Conservation (phyloP, 169 alveolate genomes). For the Condylostoma magnum region DNA sequence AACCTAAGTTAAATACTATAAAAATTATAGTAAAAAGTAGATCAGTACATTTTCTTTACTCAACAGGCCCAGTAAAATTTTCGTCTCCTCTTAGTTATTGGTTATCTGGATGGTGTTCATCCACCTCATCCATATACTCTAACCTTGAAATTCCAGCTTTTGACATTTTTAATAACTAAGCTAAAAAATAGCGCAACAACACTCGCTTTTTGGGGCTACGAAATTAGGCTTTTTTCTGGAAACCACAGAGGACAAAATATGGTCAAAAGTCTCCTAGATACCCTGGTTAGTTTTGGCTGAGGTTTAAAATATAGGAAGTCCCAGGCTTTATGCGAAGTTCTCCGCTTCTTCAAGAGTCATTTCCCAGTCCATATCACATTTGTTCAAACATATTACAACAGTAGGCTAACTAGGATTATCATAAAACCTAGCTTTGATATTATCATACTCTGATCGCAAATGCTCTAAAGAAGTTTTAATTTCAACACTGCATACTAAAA, state of each 20-base stretch:
- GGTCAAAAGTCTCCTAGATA: background rate
- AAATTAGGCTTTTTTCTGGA: background rate
- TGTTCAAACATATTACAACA: background rate
- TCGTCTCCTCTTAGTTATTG: slow-evolving; percentile 16
- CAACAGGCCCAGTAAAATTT: slow-evolving; percentile 20
- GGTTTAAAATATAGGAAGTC: background rate
- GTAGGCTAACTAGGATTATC: background rate
- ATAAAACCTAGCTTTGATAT: background rate
- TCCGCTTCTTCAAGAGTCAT: background rate
- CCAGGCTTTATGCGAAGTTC: background rate
- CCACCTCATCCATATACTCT: slow-evolving; percentile 7
- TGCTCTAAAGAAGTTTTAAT: background rate
- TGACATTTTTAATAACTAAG: background rate
- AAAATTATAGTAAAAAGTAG: background rate
- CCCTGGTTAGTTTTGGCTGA: background rate
- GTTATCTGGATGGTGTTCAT: slow-evolving; percentile 11
- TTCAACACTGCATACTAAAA: background rate
- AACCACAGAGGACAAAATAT: background rate
- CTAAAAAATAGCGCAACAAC: background rate
- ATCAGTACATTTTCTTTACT: slow-evolving; percentile 24
- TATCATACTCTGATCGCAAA: background rate
- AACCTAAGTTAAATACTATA: slow-evolving; percentile 11
- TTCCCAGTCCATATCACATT: background rate
- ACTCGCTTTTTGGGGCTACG: background rate
- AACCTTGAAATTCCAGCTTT: background rate